Base-by-base conservation (phyloP, 345 rosid species). In the Bruguiera sexangula region DNA sequence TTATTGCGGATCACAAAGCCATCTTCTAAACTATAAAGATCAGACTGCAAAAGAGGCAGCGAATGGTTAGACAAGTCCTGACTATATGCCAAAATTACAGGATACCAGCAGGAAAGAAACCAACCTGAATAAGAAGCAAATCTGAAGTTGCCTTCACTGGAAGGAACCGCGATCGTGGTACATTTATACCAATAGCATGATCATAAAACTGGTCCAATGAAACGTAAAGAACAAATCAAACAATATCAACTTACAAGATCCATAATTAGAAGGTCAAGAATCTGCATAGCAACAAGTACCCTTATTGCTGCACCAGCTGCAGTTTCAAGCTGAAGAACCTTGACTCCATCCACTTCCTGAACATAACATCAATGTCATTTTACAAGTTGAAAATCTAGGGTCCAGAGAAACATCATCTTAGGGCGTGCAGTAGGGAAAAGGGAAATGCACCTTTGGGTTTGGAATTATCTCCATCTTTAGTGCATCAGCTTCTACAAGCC, bases 91-190 rank as follows among this genome's bases (percentile, higher is more conserved):
- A 55, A 8, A 55, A 55, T 8, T 55, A 55, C 6, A 24, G 22
- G 16, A 9, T 5, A 21, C 16, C 5, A 24, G 9, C 22, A 55
- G 24, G 16, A 9, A 22, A 9, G 60, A 55, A 22, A 7, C 15
- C 10, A 24, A 88, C 92, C 92, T 78, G 83, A 27, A 85, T 76
- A 72, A 82, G 82, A 66, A 88, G 84, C 22, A 88, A 77, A 73
- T 84, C 82, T 65, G 85, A 81, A 32, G 93, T 85, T 20, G 81
- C 67, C 78, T 82, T 76, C 71, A 88, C 69, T 1, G 77, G 83
- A 62, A 81, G 65, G 70, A 73, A 80, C 62, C 55, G 86, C 63
- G 84, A 85, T 61, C 68, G 79, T 16, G 89, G 85, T 65, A 88
- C 71, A 63, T 59, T 74, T 63, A 88, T 53, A 56, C 80, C 87